phyloP scores from a whole-genome alignment of 23 red algal genomes.

The Gracilaria gracilis region DNA sequence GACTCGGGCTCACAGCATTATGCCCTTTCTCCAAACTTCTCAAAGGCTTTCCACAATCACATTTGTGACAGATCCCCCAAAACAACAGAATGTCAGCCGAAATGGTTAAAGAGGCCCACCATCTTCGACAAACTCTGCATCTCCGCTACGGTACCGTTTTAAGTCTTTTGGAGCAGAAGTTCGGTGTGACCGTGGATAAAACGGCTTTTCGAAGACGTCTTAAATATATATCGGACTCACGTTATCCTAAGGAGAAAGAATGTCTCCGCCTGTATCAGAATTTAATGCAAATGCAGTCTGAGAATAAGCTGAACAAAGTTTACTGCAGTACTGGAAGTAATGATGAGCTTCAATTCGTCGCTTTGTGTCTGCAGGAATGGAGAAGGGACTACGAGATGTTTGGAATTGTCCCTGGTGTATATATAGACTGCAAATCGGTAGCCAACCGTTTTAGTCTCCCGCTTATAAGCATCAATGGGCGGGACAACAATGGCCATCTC shows the following conservation, averaged over 20 bases:
- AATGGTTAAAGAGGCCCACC: neutral
- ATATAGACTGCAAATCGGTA: neutral
- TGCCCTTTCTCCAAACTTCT: no score
- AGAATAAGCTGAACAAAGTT: neutral
- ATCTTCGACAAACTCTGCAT: neutral
- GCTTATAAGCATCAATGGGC: neutral
- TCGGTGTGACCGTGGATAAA: neutral
- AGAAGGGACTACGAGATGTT: neutral
- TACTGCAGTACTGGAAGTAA: neutral
- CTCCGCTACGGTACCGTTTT: neutral
- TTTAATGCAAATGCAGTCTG: neutral
- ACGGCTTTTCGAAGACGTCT: neutral
- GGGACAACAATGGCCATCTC: neutral
- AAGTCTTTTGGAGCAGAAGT: neutral
- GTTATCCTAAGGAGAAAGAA: neutral
- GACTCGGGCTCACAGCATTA: no score
- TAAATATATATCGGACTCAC: neutral
- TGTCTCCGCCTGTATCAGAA: neutral
- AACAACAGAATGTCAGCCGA: neutral
- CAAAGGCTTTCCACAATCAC: no score
- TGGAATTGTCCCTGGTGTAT: neutral
- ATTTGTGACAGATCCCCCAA: no score
- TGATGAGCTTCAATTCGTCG: neutral
- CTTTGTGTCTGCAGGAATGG: neutral
- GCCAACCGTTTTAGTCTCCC: slow-evolving; percentile 2